These are phyloP conservation scores for Aquilaria sinensis DNA, from an alignment of 345 rosid species.

Conservation along the genomic window DNA sequence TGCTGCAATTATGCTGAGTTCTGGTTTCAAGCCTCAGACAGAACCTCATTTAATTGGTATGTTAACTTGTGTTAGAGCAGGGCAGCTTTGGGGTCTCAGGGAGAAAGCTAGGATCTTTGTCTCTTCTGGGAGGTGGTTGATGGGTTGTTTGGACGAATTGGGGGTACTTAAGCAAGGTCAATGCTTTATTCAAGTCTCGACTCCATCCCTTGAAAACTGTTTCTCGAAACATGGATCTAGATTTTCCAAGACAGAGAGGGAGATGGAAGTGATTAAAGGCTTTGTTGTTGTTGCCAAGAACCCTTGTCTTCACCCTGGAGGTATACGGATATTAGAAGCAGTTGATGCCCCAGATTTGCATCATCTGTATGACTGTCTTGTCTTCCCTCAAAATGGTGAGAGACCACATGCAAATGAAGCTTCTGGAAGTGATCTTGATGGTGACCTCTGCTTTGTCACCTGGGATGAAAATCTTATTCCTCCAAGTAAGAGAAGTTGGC, in stretches of 20 bases:
- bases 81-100: constrained; percentile 81
- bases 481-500: constrained; percentile 61
- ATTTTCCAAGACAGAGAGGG: constrained; percentile 39
- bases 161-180: constrained; percentile 83
- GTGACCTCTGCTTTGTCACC: constrained; percentile 83
- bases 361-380: constrained; percentile 78
- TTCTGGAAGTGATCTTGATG: constrained; percentile 97
- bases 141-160: constrained; percentile 90
- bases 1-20: constrained; percentile 90
- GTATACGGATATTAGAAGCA: constrained; percentile 82
- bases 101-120: constrained; percentile 88
- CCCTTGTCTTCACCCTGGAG: constrained; percentile 97
- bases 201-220: constrained; percentile 60
- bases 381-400: constrained; percentile 88
- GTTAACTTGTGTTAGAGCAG: constrained; percentile 79
- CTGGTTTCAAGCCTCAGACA: constrained; percentile 65
- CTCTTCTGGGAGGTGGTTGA: constrained; percentile 76
- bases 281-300: constrained; percentile 73
- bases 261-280: constrained; percentile 56
- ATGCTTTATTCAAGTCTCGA: constrained; percentile 85
- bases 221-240: constrained; percentile 75
- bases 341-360: constrained; percentile 68
- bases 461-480: constrained; percentile 93
- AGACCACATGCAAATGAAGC: constrained; percentile 90
- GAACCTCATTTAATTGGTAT: constrained; percentile 89